Evolutionary conservation across 805 yeast species (phyloP).

Genomic region (Tetrapisispora taiwanensis): DNA sequence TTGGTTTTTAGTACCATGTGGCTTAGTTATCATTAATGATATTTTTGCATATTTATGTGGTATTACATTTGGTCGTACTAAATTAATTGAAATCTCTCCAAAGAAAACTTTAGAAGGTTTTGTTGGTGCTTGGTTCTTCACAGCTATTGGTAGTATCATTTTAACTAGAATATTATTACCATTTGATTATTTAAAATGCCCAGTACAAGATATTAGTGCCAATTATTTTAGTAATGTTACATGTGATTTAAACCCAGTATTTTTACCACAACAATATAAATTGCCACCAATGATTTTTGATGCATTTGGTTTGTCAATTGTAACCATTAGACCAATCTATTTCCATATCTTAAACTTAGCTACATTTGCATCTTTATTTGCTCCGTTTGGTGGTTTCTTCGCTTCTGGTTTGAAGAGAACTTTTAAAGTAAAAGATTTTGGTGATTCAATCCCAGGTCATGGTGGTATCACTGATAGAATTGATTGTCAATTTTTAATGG

Average conservation of each 20-base stretch:
- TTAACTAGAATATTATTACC: slow-evolving; percentile 56
- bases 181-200: slow-evolving; percentile 76
- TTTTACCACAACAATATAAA: slow-evolving; percentile 65
- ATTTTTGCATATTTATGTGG: slow-evolving; percentile 96
- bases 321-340: slow-evolving; percentile 76
- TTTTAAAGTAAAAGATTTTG: slow-evolving; percentile 92
- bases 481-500: slow-evolving; percentile 98
- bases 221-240: slow-evolving; percentile 50
- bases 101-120: slow-evolving; percentile 97
- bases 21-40: slow-evolving; percentile 87
- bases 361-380: slow-evolving; percentile 90
- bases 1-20: slow-evolving; percentile 90
- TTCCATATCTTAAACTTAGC: slow-evolving; percentile 81
- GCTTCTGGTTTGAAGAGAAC: slow-evolving; percentile 97
- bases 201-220: slow-evolving; percentile 57
- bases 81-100: slow-evolving; percentile 86
- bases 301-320: slow-evolving; percentile 35
- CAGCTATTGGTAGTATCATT: slow-evolving; percentile 61
- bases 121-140: slow-evolving; percentile 94
- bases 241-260: slow-evolving; percentile 87
- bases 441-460: slow-evolving; percentile 97
- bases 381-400: slow-evolving; percentile 97
- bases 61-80: slow-evolving; percentile 89
- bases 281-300: slow-evolving; percentile 61
- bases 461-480: slow-evolving; percentile 97